phyloP scores from a whole-genome alignment of 139 green algal species.

The Chlorella sp. region DNA sequence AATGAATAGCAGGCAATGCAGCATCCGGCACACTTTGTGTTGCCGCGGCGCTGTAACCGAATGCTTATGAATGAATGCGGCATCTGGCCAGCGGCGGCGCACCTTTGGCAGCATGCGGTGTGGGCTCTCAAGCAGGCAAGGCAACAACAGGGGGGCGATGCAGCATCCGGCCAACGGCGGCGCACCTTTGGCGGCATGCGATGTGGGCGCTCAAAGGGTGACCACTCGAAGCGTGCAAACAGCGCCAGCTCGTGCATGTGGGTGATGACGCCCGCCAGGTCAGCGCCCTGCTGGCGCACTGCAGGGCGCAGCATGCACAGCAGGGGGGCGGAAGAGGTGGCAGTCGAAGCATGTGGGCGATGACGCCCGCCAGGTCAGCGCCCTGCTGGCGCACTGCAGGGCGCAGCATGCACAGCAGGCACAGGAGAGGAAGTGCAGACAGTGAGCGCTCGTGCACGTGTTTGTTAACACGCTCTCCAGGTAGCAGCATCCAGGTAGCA shows the following conservation, averaged over 20 bases:
- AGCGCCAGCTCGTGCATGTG: conserved; percentile 37
- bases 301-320: neutral
- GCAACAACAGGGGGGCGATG: neutral
- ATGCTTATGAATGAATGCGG: too few relatives aligned
- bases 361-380: neutral
- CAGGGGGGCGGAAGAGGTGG: neutral
- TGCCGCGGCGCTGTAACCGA: too few relatives aligned
- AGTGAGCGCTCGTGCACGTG: too few relatives aligned
- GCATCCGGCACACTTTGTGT: too few relatives aligned
- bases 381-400: neutral
- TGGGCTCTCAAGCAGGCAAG: neutral
- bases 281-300: conserved; percentile 9
- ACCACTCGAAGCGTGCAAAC: conserved; percentile 30
- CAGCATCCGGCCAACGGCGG: too few relatives aligned
- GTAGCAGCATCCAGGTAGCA: too few relatives aligned
- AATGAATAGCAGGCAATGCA: neutral
- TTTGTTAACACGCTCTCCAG: too few relatives aligned
- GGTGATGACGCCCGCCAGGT: neutral
- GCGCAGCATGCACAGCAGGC: neutral
- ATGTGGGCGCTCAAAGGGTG: neutral
- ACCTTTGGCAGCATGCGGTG: too few relatives aligned
- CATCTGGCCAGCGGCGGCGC: too few relatives aligned
- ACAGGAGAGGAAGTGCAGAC: too few relatives aligned
- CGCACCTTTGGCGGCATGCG: neutral
- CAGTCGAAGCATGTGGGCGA: neutral